Percentiles rank a stretch among this genome's conserved stretches.
phyloP scores from a whole-genome alignment of 306 rosid species.

The Gastrolobium bilobum region DNA sequence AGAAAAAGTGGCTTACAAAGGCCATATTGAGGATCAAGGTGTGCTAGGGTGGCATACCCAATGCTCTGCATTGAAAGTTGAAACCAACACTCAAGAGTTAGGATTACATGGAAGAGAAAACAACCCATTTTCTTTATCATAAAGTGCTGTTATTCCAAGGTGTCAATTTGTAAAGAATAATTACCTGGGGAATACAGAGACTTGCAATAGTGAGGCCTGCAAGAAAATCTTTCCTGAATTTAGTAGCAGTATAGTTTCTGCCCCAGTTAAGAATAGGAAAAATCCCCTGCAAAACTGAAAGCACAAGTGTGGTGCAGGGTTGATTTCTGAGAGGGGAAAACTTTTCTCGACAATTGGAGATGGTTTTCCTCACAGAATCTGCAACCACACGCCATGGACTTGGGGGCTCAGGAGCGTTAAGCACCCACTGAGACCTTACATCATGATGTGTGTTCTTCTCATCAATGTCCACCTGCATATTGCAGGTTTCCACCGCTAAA shows the following conservation, averaged over 20 bases:
- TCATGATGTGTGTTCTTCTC: constrained; percentile 2
- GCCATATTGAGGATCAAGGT: constrained; percentile 88
- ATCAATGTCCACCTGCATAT: constrained; percentile 50
- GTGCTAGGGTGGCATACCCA: constrained; percentile 90
- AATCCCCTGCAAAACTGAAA: constrained; percentile 41
- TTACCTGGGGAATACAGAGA: constrained; percentile 60
- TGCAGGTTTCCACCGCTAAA: constrained; percentile 25
- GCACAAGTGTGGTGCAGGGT: constrained; percentile 9
- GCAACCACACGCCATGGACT: constrained; percentile 39
- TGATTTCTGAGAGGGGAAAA: constrained; percentile 42
- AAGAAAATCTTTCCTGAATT: constrained; percentile 58
- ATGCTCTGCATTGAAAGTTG: constrained; percentile 70
- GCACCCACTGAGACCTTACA: constrained; percentile 57
- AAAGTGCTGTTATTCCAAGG: not conserved
- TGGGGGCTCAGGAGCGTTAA: constrained; percentile 63
- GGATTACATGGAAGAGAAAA: not conserved
- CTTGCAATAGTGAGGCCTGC: constrained; percentile 65
- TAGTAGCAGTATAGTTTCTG: constrained; percentile 47
- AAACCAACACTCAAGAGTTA: not conserved
- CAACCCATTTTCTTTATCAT: not conserved
- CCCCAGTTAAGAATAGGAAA: constrained; percentile 63
- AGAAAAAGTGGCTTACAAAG: constrained; percentile 67
- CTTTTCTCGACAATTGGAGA: constrained; percentile 17
- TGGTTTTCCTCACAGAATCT: constrained; percentile 37
- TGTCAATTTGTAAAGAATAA: too few relatives aligned